Percentiles rank a stretch among this genome's conserved stretches.
These are phyloP conservation scores for Aspergillus biplanus DNA, from an alignment of 495 filamentous ascomycete genomes.

Conservation along the genomic window DNA sequence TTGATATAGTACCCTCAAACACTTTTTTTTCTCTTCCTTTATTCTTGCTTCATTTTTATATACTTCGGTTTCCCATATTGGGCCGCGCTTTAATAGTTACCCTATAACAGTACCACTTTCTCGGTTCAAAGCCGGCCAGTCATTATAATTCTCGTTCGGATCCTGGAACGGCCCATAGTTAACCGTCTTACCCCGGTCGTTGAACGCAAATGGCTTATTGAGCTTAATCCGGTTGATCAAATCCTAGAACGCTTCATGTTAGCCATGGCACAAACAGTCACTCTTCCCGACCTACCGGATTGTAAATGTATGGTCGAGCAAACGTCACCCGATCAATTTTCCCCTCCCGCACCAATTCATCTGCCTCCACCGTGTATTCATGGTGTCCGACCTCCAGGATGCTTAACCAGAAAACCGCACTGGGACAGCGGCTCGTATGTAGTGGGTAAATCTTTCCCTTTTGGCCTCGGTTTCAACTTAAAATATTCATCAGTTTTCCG, in stretches of 20 bases:
- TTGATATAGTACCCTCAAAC: no score
- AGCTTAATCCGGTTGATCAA: conserved; percentile 18
- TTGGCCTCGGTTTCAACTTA: conserved; percentile 4
- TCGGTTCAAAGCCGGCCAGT: conserved; percentile 11
- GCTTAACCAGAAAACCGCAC: conserved; percentile 44
- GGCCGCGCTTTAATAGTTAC: no score
- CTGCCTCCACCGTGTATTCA: conserved; percentile 48
- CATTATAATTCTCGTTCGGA: conserved; percentile 23
- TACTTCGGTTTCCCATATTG: no score
- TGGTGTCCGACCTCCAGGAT: conserved; percentile 54
- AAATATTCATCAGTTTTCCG: conserved; percentile 17
- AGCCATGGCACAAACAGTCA: not conserved
- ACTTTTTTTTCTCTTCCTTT: no score
- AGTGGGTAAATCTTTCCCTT: conserved; percentile 25
- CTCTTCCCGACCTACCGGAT: conserved; percentile 41
- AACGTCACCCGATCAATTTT: conserved; percentile 54
- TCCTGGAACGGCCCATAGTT: conserved; percentile 23
- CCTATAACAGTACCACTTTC: no score
- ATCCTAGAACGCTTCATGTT: conserved; percentile 14
- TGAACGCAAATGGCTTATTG: conserved; percentile 14
- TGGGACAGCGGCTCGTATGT: conserved; percentile 45
- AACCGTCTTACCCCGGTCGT: conserved; percentile 17
- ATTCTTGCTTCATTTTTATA: no score
- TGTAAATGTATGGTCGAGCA: conserved; percentile 62
- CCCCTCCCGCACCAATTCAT: conserved; percentile 47